A percentile compares a stretch with the other conserved stretches of the same genome.
These are phyloP conservation scores for Schizopora paradoxa DNA, from an alignment of 1,284 basidiomycete genomes.

Conservation along the genomic window DNA sequence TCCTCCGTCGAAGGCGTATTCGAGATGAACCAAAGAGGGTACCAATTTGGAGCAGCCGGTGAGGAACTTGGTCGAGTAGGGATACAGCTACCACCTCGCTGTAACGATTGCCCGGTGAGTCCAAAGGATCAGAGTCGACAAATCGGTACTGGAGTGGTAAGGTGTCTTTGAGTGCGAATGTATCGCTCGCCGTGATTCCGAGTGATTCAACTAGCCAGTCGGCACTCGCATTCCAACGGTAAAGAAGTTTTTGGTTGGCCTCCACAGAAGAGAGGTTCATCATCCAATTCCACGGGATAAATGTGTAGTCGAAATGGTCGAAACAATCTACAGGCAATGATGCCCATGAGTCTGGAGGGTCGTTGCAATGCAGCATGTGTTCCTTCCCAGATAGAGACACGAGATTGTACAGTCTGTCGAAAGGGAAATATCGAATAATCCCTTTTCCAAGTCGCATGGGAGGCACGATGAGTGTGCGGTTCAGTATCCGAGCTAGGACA, in stretches of 20 bases:
- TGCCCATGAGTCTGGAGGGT: constrained; percentile 25
- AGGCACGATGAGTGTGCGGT: constrained; percentile 71
- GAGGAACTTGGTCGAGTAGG: constrained; percentile 32
- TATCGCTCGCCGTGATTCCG: constrained; percentile 36
- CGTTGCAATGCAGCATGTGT: constrained; percentile 47
- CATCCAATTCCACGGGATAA: constrained; percentile 65
- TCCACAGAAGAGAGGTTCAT: constrained; percentile 43
- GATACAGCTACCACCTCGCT: constrained; percentile 38
- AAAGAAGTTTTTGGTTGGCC: constrained; percentile 35
- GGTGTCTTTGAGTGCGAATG: constrained; percentile 45
- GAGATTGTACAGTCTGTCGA: constrained; percentile 46
- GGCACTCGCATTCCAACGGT: constrained; percentile 43
- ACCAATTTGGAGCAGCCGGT: constrained; percentile 56
- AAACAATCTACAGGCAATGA: constrained; percentile 49
- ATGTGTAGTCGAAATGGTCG: constrained; percentile 52
- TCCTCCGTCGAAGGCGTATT: constrained; percentile 40
- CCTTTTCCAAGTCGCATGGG: constrained; percentile 59
- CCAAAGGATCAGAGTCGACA: constrained; percentile 44
- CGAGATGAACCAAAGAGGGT: constrained; percentile 67
- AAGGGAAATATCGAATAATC: constrained; percentile 58
- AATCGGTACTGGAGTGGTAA: constrained; percentile 61
- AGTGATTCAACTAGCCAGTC: constrained; percentile 44
- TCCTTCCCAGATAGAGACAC: constrained; percentile 47
- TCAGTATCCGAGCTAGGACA: constrained; percentile 57
- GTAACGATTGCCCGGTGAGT: constrained; percentile 36